Evolutionary conservation across 768 basidiomycete genomes (phyloP), one percentile per base, ranked within the genome.

Genomic region (Kwoniella bestiolae): DNA sequence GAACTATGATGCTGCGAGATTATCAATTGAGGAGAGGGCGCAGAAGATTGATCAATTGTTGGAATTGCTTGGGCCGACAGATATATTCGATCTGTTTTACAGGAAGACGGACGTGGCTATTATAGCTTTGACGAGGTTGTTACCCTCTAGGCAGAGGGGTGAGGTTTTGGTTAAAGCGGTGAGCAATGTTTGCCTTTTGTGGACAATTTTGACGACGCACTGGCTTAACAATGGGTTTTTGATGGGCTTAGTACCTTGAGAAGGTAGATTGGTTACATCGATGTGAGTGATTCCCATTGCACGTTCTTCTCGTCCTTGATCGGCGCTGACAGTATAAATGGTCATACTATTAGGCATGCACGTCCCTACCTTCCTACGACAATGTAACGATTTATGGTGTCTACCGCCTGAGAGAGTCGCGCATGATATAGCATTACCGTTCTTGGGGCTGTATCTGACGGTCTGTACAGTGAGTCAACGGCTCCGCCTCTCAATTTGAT

Each of bases 381-480:
- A 80, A 69, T 81, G 79, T 61, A 67, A 78, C 49, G 79, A 82
- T 49, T 68, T 82, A 14, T 82, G 81, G 81, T 65, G 70, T 12
- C 65, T 81, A 8, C 79, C 79, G 2, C 28, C 58, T 1, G 74
- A 78, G 18, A 56, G 65, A 21, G 66, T 79, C 5, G 60, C 75
- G 0, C 65, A 74, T 18, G 76, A 79, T 14, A 80, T 81, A 29
- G 75, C 80, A 5, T 63, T 79, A 5, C 77, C 79, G 1, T 82
- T 79, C 60, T 49, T 82, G 16, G 77, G 75, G 5, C 56, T 82
- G 23, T 80, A 79, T 58, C 65, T 78, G 21, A 79, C 76, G 12
- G 63, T 77, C 44, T 75, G 75, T 32, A 75, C 76, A 11, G 79
- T 81, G 51, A 70, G 80, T 78, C 23, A 7, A 18, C 26, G 12